A percentile compares a stretch with the other conserved stretches of the same genome.
phyloP scores from a whole-genome alignment of 2,329 filamentous ascomycete species.

The Colletotrichum nymphaeae region DNA sequence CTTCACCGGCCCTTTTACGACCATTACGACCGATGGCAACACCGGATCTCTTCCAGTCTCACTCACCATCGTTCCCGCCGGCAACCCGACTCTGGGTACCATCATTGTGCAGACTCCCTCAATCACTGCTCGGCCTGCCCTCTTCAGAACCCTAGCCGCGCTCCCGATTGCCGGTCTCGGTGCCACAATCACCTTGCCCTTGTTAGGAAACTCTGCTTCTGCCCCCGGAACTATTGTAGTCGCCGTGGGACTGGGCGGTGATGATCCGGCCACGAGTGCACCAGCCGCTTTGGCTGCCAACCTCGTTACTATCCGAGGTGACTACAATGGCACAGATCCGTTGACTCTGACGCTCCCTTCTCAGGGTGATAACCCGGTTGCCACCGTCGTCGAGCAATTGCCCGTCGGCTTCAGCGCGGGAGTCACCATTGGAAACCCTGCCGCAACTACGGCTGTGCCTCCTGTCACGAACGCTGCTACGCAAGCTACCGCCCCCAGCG shows the following conservation, averaged over 20 bases:
- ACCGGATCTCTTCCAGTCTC: conserved; percentile 23
- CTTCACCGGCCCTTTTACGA: conserved; percentile 29
- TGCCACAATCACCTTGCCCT: conserved; percentile 10
- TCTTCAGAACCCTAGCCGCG: conserved; percentile 13
- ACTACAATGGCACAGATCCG: conserved; percentile 9
- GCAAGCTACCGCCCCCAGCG: not conserved
- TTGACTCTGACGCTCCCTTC: conserved; percentile 12
- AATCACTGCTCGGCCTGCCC: not conserved
- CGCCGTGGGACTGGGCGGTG: conserved; percentile 19
- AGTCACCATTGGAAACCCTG: not conserved
- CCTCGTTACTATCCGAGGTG: conserved; percentile 13
- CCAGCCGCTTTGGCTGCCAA: conserved; percentile 5
- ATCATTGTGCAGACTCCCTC: conserved; percentile 24
- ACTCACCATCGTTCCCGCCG: conserved; percentile 11
- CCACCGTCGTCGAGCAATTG: conserved; percentile 24
- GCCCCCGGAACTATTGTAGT: conserved; percentile 6
- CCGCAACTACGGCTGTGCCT: not conserved
- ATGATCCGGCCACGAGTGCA: conserved; percentile 15
- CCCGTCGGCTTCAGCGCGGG: not conserved
- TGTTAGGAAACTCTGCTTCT: not conserved
- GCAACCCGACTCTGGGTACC: conserved; percentile 20
- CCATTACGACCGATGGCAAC: conserved; percentile 20
- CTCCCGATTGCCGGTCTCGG: conserved; percentile 9
- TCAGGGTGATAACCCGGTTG: not conserved
- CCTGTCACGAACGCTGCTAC: not conserved